A percentile compares a stretch with the other conserved stretches of the same genome.
Conservation (phyloP, 2,329 filamentous ascomycete genomes). For the Microcyclosporella mali region DNA sequence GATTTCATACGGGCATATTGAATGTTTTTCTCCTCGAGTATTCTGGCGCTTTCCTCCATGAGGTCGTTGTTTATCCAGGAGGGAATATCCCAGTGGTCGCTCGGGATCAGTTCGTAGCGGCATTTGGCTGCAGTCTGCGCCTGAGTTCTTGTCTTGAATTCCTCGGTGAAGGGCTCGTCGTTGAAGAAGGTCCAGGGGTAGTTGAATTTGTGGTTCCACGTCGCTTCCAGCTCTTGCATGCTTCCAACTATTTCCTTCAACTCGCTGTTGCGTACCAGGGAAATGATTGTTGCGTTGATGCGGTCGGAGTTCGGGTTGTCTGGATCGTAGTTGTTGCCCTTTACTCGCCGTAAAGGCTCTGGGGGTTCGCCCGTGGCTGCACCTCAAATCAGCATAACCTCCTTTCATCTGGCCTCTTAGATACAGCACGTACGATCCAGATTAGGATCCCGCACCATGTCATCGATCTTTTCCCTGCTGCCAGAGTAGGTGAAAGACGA, state of each 20-base stretch:
- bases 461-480: conserved; percentile 41
- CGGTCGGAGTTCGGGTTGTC: conserved; percentile 70
- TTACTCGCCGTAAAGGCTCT: conserved; percentile 64
- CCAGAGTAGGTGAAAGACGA: conserved; percentile 34
- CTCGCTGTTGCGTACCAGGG: conserved; percentile 89
- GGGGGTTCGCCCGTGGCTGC: conserved; percentile 67
- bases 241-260: conserved; percentile 74
- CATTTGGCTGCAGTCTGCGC: conserved; percentile 84
- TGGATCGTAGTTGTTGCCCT: conserved; percentile 67
- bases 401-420: background rate
- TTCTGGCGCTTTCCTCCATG: conserved; percentile 74
- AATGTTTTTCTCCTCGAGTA: conserved; percentile 76
- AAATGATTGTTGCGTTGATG: conserved; percentile 87
- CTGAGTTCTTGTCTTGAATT: conserved; percentile 79
- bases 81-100: conserved; percentile 88
- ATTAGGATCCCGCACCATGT: conserved; percentile 75
- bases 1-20: conserved; percentile 85
- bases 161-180: conserved; percentile 83
- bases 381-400: background rate
- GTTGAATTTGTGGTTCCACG: conserved; percentile 98
- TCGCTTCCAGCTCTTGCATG: conserved; percentile 86
- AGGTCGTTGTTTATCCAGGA: conserved; percentile 87
- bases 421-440: conserved; percentile 62
- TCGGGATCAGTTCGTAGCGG: conserved; percentile 81
- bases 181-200: conserved; percentile 99